Conservation (phyloP, 495 filamentous ascomycete species). For the Xylaria sp. region DNA sequence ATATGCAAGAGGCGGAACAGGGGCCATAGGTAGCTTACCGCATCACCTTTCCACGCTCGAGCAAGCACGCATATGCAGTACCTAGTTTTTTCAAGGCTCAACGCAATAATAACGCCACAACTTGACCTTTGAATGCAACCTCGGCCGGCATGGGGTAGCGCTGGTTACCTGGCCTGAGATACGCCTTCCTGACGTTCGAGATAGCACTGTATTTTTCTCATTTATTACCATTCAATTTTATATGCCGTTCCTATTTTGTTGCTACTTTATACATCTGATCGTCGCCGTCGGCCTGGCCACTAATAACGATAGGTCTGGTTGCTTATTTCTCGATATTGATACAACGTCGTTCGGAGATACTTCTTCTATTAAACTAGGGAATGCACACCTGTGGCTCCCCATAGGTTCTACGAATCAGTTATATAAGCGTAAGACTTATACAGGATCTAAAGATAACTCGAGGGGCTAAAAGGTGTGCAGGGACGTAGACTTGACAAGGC, state of each 20-base stretch:
- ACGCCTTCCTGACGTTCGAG: neutral
- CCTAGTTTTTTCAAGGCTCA: neutral
- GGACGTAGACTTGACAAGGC: neutral
- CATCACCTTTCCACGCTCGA: neutral
- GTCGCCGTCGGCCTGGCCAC: neutral
- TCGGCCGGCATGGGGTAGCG: neutral
- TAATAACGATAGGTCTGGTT: neutral
- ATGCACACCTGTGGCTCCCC: neutral
- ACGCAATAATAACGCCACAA: neutral
- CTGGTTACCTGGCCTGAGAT: neutral
- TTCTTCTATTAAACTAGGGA: neutral
- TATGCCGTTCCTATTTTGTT: neutral
- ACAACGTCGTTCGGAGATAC: neutral
- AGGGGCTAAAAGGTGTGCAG: neutral
- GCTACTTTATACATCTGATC: neutral
- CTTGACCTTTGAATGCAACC: neutral
- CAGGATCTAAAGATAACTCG: neutral
- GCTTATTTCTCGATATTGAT: neutral
- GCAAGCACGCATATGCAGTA: neutral
- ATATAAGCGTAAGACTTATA: no score
- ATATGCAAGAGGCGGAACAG: no score
- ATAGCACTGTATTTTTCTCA: neutral
- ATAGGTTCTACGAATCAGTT: no score
- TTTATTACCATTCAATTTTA: neutral
- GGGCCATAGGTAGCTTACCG: neutral